Evolutionary conservation across 2,329 filamentous ascomycete genomes (phyloP).

Genomic region (Trichoderma sp.): DNA sequence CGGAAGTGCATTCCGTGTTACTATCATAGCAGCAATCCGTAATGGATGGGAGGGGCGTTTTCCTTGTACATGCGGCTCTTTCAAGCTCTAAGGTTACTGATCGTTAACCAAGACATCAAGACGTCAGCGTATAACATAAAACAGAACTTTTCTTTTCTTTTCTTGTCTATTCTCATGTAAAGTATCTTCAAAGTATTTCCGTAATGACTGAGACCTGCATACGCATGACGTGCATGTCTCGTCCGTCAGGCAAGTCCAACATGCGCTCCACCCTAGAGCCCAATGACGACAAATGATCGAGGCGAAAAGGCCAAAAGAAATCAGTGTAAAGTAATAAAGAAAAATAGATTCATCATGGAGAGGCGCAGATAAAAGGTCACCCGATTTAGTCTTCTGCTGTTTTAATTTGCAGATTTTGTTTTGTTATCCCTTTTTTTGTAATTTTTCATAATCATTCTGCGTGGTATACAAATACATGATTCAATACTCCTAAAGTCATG

Average conservation of each 20-base stretch:
- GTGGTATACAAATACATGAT: conserved; percentile 19
- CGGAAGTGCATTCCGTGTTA: neutral
- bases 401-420: neutral
- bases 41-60: neutral
- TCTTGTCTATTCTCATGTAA: too few relatives aligned
- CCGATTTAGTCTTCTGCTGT: neutral
- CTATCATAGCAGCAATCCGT: neutral
- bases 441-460: conserved; percentile 12
- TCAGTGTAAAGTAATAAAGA: neutral
- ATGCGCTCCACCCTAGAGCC: neutral
- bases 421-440: conserved; percentile 13
- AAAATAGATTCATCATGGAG: neutral
- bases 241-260: neutral
- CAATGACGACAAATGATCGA: neutral
- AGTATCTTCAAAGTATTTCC: neutral
- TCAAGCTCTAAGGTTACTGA: neutral
- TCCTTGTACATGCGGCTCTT: too few relatives aligned
- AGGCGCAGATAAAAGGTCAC: neutral
- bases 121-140: neutral
- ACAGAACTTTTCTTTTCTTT: neutral
- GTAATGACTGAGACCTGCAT: neutral
- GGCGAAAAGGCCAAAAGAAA: neutral
- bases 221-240: conserved; percentile 15
- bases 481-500: conserved; percentile 14
- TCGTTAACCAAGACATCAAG: neutral